Evolutionary conservation across 352 stramenopile genomes (phyloP), one percentile per base, ranked within the genome.

Genomic region (Pythium rhizo-oryzae): DNA sequence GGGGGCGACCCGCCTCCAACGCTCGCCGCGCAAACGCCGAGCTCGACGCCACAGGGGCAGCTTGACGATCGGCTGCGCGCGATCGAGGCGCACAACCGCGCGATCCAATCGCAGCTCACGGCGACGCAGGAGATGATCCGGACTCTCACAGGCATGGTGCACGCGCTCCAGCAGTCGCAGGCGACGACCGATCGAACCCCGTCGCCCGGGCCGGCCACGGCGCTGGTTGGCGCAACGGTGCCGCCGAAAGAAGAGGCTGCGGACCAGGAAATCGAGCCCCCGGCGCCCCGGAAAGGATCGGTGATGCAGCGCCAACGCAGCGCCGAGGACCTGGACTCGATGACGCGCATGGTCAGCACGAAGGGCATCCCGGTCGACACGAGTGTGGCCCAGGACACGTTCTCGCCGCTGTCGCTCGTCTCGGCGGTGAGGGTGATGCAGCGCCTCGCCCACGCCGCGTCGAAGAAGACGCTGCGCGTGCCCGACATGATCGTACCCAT

Each of bases 61-160:
- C 35, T 68, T 21, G 25, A 61, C 43, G 59, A 57, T 3, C 66
- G 76, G 8, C 53, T 80, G 19, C 43, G 67, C 13, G 65, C 54
- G 0, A 56, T 92, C 9, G 84, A 92, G 55, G 62, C 74, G 8
- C 74, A 79, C 18, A 75, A 89, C 19, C 58, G 71, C 11, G 55
- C 72, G 23, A 68, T 92, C 53, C 76, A 88, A 51, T 50, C 54
- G 7, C 79, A 88, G 19, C 64, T 82, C 11, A 39, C 71, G 7
- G 61, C 59, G 5, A 85, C 81, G 16, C 79, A 90, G 57, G 54
- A 68, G 47, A 87, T 85, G 81, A 74, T 92, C 23, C 73, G 70
- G 3, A 75, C 85, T 4, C 63, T 91, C 37, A 89, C 37, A 33
- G 23, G 69, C 9, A 57, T 91, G 16, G 67, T 89, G 7, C 18